Evolutionary conservation across 106 monocot species (phyloP).

Genomic region (Dactylorhiza incarnata): DNA sequence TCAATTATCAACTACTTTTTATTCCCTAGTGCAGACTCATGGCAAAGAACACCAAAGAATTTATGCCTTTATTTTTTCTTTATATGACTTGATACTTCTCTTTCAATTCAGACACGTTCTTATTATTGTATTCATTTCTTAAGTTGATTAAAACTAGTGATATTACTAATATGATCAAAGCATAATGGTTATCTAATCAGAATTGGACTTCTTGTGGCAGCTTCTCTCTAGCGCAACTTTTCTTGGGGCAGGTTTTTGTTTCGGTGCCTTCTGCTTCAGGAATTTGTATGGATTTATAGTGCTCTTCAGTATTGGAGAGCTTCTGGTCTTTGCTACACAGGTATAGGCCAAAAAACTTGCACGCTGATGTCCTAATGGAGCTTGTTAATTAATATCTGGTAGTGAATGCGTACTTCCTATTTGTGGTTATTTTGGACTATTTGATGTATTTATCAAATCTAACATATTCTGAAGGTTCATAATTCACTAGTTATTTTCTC

Average conservation of each 20-base stretch:
- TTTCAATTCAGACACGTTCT: not conserved
- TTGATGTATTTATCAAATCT: not conserved
- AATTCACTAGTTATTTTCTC: not conserved
- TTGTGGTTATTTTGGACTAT: not conserved
- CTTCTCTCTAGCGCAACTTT: slow-evolving; percentile 85
- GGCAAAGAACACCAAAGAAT: not conserved
- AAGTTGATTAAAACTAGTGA: not conserved
- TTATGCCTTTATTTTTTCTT: not conserved
- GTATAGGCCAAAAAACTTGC: slow-evolving; percentile 17
- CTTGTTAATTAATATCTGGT: not conserved
- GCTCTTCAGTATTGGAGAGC: slow-evolving; percentile 74
- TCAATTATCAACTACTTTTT: not conserved
- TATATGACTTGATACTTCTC: not conserved
- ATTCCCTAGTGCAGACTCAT: not conserved
- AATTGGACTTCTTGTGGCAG: slow-evolving; percentile 21
- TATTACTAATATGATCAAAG: not conserved
- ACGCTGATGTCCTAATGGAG: not conserved
- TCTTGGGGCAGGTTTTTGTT: slow-evolving; percentile 83
- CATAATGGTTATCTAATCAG: not conserved
- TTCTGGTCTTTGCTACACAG: slow-evolving; percentile 94
- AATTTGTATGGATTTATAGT: slow-evolving; percentile 82
- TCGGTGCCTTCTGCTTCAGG: slow-evolving; percentile 87
- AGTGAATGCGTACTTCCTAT: no score
- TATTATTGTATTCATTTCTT: not conserved
- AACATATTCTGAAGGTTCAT: not conserved